Conservation (phyloP, 164 flowering plant genomes). For the Vitis riparia region DNA sequence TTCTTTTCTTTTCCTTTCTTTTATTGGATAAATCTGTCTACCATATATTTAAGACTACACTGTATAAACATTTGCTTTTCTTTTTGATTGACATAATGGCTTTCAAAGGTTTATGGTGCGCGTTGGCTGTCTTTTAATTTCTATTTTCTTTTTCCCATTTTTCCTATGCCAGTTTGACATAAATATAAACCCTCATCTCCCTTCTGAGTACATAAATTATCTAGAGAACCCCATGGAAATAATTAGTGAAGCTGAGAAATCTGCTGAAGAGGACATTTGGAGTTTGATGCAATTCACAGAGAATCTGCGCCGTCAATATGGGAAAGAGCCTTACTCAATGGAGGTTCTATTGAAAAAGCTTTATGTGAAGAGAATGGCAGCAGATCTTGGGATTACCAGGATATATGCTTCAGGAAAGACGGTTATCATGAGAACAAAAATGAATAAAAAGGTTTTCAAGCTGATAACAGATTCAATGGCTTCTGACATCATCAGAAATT, state of each 20-base stretch:
- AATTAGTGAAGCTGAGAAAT: constrained; percentile 74
- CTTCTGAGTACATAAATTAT: constrained; percentile 92
- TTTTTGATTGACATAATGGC: neutral
- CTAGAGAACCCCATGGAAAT: constrained; percentile 87
- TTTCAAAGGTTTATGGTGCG: neutral
- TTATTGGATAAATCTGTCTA: too few relatives aligned
- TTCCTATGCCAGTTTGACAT: constrained; percentile 68
- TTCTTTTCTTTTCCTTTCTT: neutral
- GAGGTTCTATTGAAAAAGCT: constrained; percentile 87
- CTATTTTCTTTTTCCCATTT: constrained; percentile 8
- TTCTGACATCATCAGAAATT: constrained; percentile 58
- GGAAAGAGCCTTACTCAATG: constrained; percentile 94
- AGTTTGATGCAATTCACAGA: constrained; percentile 85
- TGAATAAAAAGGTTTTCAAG: constrained; percentile 77
- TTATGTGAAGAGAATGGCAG: constrained; percentile 92
- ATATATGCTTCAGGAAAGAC: constrained; percentile 82
- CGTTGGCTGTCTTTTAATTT: constrained; percentile 2
- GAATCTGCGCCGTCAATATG: constrained; percentile 80
- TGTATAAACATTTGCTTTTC: too few relatives aligned
- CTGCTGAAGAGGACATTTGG: constrained; percentile 82
- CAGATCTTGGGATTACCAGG: constrained; percentile 85
- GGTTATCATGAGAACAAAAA: constrained; percentile 78
- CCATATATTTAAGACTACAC: too few relatives aligned
- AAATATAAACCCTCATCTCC: constrained; percentile 69
- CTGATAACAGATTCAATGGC: constrained; percentile 74